These are phyloP conservation scores for Phaseolus lunatus DNA, from an alignment of 306 rosid species.

Conservation along the genomic window DNA sequence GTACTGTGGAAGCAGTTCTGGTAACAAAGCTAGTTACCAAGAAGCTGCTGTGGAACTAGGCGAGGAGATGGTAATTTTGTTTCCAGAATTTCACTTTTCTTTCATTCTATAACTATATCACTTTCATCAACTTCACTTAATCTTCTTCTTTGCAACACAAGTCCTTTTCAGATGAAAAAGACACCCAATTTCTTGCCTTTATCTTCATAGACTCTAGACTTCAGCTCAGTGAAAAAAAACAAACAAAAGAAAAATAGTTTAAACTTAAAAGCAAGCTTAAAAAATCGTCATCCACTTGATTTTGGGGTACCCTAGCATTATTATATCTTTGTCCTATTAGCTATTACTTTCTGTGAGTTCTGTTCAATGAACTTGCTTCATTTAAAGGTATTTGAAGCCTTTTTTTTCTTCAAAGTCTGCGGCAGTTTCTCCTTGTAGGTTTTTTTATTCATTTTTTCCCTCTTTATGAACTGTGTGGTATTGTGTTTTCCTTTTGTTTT, in stretches of 20 bases:
- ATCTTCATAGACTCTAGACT: neutral
- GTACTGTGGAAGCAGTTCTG: slow-evolving; percentile 97
- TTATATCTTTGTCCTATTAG: neutral
- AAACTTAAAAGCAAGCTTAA: neutral
- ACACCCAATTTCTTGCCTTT: neutral
- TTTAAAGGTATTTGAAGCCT: neutral
- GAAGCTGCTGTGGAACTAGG: slow-evolving; percentile 96
- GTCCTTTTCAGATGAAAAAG: slow-evolving; percentile 14
- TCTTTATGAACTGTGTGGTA: slow-evolving; percentile 1
- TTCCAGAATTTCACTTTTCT: neutral
- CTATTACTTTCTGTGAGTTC: neutral
- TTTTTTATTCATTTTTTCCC: neutral
- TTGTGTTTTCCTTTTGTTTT: neutral
- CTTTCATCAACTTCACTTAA: neutral
- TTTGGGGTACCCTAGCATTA: neutral
- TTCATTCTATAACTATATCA: neutral
- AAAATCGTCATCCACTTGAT: neutral
- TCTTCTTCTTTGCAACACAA: neutral
- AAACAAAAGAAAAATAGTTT: neutral
- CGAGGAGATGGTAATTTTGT: slow-evolving; percentile 72
- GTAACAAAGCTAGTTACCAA: slow-evolving; percentile 90
- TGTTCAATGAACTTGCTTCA: slow-evolving; percentile 2
- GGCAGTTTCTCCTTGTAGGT: neutral
- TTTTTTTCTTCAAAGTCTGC: neutral
- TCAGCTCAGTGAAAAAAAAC: neutral